Percentiles rank a stretch among this genome's conserved stretches.
These are phyloP conservation scores for Ganoderma meredithae DNA, from an alignment of 1,284 basidiomycete genomes.

Conservation along the genomic window DNA sequence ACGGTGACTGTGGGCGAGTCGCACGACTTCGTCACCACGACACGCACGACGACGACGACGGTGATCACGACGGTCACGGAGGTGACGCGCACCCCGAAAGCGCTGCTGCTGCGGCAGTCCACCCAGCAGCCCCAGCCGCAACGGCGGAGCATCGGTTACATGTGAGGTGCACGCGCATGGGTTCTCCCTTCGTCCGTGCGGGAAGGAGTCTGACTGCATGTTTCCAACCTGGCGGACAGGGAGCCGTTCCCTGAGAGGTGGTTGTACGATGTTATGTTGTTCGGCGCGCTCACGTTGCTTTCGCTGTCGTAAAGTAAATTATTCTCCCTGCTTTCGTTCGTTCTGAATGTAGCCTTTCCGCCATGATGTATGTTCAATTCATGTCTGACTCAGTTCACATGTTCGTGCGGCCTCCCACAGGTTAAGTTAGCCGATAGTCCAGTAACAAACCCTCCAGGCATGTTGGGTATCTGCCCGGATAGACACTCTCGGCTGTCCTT, in stretches of 20 bases:
- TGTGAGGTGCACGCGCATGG: constrained; percentile 12
- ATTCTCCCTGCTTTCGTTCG: not conserved
- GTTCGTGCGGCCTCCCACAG: too few species aligned
- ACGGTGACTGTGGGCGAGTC: constrained; percentile 37
- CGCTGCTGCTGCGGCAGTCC: constrained; percentile 16
- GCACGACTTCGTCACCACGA: constrained; percentile 33
- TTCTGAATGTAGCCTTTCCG: not conserved
- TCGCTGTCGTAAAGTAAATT: constrained; percentile 11
- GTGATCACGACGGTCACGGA: constrained; percentile 39
- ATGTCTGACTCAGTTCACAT: not conserved
- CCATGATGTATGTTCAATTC: too few species aligned
- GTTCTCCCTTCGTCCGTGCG: not conserved
- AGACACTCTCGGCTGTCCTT: too few species aligned
- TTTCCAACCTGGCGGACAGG: too few species aligned
- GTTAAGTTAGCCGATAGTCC: too few species aligned
- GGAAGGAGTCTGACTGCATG: too few species aligned
- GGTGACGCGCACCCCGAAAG: constrained; percentile 33
- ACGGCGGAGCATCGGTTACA: constrained; percentile 31
- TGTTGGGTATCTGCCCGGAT: too few species aligned
- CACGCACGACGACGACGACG: constrained; percentile 39
- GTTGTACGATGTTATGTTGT: constrained; percentile 9
- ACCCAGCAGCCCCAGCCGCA: constrained; percentile 14
- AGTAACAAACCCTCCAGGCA: too few species aligned
- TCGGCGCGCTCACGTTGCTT: constrained; percentile 4
- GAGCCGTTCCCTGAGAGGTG: constrained; percentile 8